These are phyloP conservation scores for Pseudocercospora macadamiae DNA, from an alignment of 2,329 filamentous ascomycete genomes.

Conservation along the genomic window DNA sequence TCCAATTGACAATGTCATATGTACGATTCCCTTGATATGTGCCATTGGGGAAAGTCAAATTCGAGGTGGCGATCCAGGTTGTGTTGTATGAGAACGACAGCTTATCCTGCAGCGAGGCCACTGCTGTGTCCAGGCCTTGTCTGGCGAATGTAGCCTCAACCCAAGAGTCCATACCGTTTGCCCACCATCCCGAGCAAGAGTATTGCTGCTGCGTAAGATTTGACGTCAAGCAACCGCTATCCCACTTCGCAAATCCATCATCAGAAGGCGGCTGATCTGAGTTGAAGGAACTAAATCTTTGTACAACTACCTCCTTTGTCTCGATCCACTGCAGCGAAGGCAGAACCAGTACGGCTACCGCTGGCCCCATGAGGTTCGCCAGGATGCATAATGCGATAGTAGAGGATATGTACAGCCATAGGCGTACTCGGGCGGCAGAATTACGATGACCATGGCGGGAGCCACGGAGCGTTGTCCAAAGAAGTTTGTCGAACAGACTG, in stretches of 20 bases:
- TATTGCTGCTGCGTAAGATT: too few relatives aligned
- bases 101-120: constrained; percentile 3
- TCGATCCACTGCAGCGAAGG: constrained; percentile 33
- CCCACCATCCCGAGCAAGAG: constrained; percentile 16
- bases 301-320: not conserved
- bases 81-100: constrained; percentile 19
- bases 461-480: constrained; percentile 29
- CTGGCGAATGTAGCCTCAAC: not conserved
- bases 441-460: not conserved
- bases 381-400: constrained; percentile 30
- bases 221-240: too few relatives aligned
- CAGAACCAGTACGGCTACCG: constrained; percentile 29
- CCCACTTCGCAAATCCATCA: too few relatives aligned
- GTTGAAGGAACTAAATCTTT: not conserved
- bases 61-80: not conserved
- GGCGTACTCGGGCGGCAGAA: constrained; percentile 1
- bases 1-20: constrained; percentile 19
- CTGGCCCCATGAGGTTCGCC: not conserved
- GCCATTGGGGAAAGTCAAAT: not conserved
- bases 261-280: not conserved
- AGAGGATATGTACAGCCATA: constrained; percentile 25
- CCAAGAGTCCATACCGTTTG: constrained; percentile 18
- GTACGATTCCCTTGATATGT: not conserved
- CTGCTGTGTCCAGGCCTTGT: not conserved
- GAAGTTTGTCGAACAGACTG: constrained; percentile 29